Conservation (phyloP, 345 rosid genomes). For the Pistacia atlantica region DNA sequence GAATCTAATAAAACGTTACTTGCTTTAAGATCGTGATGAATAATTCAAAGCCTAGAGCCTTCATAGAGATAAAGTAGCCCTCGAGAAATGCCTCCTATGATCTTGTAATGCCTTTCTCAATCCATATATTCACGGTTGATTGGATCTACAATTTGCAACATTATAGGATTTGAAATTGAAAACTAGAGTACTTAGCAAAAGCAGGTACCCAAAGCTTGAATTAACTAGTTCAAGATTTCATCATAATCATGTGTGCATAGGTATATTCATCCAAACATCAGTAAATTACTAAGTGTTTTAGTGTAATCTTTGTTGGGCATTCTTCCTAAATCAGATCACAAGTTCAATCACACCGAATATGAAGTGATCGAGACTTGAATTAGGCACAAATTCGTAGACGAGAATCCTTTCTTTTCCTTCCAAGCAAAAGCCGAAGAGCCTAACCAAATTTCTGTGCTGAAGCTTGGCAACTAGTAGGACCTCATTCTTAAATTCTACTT, state of each 20-base stretch:
- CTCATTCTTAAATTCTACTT: slow-evolving; percentile 53
- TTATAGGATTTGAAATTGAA: background rate
- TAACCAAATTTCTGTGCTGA: slow-evolving; percentile 61
- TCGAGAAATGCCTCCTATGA: slow-evolving; percentile 38
- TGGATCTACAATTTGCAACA: slow-evolving; percentile 17
- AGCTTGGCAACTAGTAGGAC: slow-evolving; percentile 51
- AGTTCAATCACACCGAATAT: slow-evolving; percentile 36
- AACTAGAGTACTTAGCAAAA: background rate
- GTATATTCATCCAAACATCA: background rate
- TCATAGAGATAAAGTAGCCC: slow-evolving; percentile 40
- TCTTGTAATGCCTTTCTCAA: slow-evolving; percentile 33
- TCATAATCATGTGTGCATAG: background rate
- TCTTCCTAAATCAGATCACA: background rate
- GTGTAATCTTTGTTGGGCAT: background rate
- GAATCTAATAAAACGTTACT: slow-evolving; percentile 36
- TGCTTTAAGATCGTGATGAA: slow-evolving; percentile 43
- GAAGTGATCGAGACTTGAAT: slow-evolving; percentile 44
- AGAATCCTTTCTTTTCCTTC: slow-evolving; percentile 46
- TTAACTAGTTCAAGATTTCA: background rate
- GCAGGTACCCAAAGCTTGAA: background rate
- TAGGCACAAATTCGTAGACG: slow-evolving; percentile 52
- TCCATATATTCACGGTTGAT: slow-evolving; percentile 17
- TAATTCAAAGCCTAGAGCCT: slow-evolving; percentile 38
- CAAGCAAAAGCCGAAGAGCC: slow-evolving; percentile 55
- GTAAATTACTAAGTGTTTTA: background rate